Evolutionary conservation across 352 stramenopile species (phyloP).

Genomic region (Globisporangium rhizosaccharum): DNA sequence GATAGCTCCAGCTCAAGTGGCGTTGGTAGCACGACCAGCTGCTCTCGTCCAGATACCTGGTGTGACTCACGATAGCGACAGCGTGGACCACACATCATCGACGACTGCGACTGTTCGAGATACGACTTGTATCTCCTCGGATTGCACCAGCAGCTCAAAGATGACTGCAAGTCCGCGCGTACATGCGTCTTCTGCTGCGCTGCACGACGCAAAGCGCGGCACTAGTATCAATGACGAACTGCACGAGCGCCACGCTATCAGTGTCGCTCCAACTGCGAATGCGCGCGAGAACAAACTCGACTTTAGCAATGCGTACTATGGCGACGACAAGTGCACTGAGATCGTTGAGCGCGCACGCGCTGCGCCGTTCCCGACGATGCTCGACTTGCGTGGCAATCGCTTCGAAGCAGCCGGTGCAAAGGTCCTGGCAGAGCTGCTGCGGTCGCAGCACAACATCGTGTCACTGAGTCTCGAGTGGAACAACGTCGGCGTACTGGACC

Average conservation of each 20-base stretch:
- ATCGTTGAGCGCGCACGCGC: slow-evolving; percentile 45
- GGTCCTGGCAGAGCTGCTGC: slow-evolving; percentile 45
- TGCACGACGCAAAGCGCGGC: neutral
- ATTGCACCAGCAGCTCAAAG: too few species aligned
- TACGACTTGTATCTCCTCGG: too few species aligned
- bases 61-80: too few species aligned
- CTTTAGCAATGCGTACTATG: slow-evolving; percentile 69
- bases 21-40: too few species aligned
- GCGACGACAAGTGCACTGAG: slow-evolving; percentile 59
- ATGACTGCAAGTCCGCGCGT: too few species aligned
- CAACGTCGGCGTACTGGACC: slow-evolving; percentile 70
- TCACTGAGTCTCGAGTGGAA: slow-evolving; percentile 81
- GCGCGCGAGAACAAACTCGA: slow-evolving; percentile 31
- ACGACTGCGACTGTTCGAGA: too few species aligned
- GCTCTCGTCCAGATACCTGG: too few species aligned
- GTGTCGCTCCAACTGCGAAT: neutral
- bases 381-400: slow-evolving; percentile 75
- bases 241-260: neutral
- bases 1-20: too few species aligned
- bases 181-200: too few species aligned
- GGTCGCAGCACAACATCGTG: slow-evolving; percentile 43
- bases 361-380: slow-evolving; percentile 28
- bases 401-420: slow-evolving; percentile 57
- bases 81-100: too few species aligned
- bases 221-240: neutral